Evolutionary conservation across 768 basidiomycete species (phyloP).

Genomic region (Lepiota brunneoincarnata): DNA sequence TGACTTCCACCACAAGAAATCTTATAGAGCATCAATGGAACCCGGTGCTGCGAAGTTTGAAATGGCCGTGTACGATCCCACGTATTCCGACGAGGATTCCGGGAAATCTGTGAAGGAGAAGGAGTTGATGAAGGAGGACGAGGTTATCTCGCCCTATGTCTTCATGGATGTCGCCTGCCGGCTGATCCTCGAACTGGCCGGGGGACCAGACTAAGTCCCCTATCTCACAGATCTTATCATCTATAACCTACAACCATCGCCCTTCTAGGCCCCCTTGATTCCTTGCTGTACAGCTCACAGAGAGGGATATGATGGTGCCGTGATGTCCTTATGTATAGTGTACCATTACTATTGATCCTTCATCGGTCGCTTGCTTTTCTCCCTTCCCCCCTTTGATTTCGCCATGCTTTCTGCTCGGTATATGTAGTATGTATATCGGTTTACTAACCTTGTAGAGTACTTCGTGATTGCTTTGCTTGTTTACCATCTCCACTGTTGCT

Average conservation of each 20-base stretch:
- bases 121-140: conserved; percentile 51
- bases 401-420: background rate
- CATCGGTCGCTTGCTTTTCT: background rate
- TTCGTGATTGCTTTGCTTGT: background rate
- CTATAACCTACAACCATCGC: too few species aligned
- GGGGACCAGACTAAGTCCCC: conserved; percentile 36
- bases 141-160: conserved; percentile 82
- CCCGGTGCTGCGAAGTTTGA: conserved; percentile 71
- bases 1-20: conserved; percentile 97
- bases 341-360: too few species aligned
- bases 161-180: conserved; percentile 96
- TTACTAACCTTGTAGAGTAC: background rate
- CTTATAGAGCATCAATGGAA: conserved; percentile 74
- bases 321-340: too few species aligned
- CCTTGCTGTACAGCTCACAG: too few species aligned
- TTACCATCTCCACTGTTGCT: background rate
- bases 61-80: conserved; percentile 51
- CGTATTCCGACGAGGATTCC: conserved; percentile 39
- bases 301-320: too few species aligned
- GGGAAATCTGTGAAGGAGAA: conserved; percentile 44
- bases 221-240: too few species aligned
- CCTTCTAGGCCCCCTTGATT: too few species aligned
- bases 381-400: background rate
- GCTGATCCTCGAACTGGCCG: conserved; percentile 91
- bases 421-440: background rate